Base-by-base conservation (phyloP, 2,329 filamentous ascomycete species). In the Aspergillus sp. region DNA sequence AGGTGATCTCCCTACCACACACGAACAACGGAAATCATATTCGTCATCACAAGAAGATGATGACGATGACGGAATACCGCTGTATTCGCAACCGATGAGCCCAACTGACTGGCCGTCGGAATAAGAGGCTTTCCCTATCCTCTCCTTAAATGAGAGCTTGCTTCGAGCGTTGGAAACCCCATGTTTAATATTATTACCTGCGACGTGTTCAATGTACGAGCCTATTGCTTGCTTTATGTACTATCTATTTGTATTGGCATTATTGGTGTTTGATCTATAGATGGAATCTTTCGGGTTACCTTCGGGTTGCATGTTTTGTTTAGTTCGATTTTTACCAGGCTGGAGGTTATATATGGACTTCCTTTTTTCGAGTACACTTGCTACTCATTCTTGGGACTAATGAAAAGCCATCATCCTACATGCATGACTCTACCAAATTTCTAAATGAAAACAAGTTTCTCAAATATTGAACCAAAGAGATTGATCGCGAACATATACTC, bases 51-150 rank as follows among this genome's bases (percentile, higher is more conserved):
- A 46, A n/a, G 55, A 52, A 6, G 54, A 54, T 16, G 51, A 49
- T n/a, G 54, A 47, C 11, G 32, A 36, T 16, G 51, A 32, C 7
- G 54, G 42, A n/a, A 32, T 54, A 46, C 54, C 50, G 6, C 24
- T 57, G n/a, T 54, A 57, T 31, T 60, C 58, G 6, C 58, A 57
- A 14, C 54, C 54, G 26, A 57, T 60, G 54, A 60, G 50, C 49
- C 58, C 58, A 7, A 22, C 47, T 52, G 52, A 58, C 26, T 55
- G n/a, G 51, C 39, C 18, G 29, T 51, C 49, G 16, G 54, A 56
- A 36, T 55, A 49, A 45, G 11, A 31, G 11, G 10, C 3, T 10
- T 2, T 36, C 14, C 32, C 32, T 20, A 56, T 52, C 39, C 5
- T 16, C 46, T 22, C 36, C 42, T 20, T n/a, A 31, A 57, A 14